Evolutionary conservation across 2,329 filamentous ascomycete species (phyloP), one percentile per base, ranked within the genome.

Genomic region (Mycogone perniciosa): DNA sequence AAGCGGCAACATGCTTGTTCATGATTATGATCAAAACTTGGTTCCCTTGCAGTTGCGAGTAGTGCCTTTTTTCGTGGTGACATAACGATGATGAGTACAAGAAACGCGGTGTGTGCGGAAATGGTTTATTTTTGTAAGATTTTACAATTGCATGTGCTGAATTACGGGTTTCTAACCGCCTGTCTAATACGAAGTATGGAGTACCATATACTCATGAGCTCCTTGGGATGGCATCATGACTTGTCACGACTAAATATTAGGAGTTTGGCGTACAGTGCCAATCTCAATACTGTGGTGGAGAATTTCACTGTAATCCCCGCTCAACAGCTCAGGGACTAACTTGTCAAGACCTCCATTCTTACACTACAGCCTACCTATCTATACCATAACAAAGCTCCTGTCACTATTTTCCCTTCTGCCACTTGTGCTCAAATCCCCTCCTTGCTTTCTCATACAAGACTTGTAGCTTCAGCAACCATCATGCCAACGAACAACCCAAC

Each of bases 401-500:
- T 20, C 20, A 20, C 20, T 20, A 20, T 20, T 20, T 20, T 20
- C 20, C 20, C 7, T 11, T 31, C 10, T 39, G 9, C 38, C 44
- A 26, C 1, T n/a, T 38, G 7, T 13, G 10, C 40, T 38, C 8
- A 8, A 11, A 30, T 30, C 35, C 13, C 31, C 39, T 7, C 40
- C 31, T 35, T 13, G 30, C 10, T 7, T 20, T 39, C 26, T 7
- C 20, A 44, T 33, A 31, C 20, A 20, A 20, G 20, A 20, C 20
- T 20, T 20, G 20, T 20, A 20, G 20, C 20, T 20, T 20, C 20
- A 20, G 20, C 20, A 20, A 20, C 20, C 9, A 42, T 30, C 40
- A 42, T 42, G 40, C 40, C 40, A 11, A 42, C 40, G 26, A 26
- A 48, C 9, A 64, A 68, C 61, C 65, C 67, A 55, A 71, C 72